A percentile compares a stretch with the other conserved stretches of the same genome.
These are phyloP conservation scores for Amanita rimosa DNA, from an alignment of 768 basidiomycete species.

Conservation along the genomic window DNA sequence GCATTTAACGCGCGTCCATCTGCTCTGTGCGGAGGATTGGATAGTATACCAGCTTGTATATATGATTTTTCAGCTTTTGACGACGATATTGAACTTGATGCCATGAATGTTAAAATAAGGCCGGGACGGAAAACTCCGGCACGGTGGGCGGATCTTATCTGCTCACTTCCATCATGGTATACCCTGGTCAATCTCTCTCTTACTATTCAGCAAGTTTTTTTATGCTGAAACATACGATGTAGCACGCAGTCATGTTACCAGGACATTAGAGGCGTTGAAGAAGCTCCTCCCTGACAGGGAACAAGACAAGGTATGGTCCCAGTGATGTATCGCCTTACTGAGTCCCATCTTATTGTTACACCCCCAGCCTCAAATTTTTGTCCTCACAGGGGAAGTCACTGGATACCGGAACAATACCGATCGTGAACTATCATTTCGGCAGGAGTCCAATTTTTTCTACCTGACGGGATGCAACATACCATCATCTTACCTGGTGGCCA, in stretches of 20 bases:
- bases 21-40: constrained; percentile 50
- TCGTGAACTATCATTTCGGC: constrained; percentile 57
- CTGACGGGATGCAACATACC: constrained; percentile 74
- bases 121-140: constrained; percentile 6
- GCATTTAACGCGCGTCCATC: constrained; percentile 66
- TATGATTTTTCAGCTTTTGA: constrained; percentile 69
- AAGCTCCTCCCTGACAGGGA: constrained; percentile 37
- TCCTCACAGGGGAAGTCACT: constrained; percentile 55
- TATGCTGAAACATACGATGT: constrained; percentile 5
- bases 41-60: constrained; percentile 53
- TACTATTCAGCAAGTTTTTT: background rate
- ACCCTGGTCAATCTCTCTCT: constrained; percentile 18
- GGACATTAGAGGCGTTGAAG: constrained; percentile 41
- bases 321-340: background rate
- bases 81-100: constrained; percentile 35
- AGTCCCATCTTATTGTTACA: background rate
- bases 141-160: background rate
- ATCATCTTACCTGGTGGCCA: constrained; percentile 52
- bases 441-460: constrained; percentile 85
- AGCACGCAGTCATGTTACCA: constrained; percentile 43
- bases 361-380: constrained; percentile 54
- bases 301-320: constrained; percentile 34
- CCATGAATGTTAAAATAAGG: too few relatives aligned
- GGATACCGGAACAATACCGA: constrained; percentile 77
- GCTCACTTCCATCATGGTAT: constrained; percentile 14